Conservation (phyloP, 192 early-diverging fungal genomes). For the Coemansia erecta region DNA sequence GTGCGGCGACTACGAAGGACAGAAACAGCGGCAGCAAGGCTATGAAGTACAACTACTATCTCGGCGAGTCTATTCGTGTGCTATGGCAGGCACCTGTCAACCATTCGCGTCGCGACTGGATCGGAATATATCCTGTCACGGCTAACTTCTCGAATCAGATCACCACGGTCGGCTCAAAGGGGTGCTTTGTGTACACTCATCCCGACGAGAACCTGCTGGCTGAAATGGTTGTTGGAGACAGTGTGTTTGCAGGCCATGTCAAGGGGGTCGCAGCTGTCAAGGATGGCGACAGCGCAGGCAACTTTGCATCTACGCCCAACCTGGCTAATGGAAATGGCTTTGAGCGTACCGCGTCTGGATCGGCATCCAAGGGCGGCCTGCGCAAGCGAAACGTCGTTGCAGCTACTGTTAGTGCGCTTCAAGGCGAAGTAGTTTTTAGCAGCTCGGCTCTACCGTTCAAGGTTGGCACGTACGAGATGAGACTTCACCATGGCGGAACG, state of each 20-base stretch:
- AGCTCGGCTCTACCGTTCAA: constrained; percentile 77
- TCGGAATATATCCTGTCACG: constrained; percentile 83
- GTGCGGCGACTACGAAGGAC: background rate
- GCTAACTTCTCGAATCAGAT: constrained; percentile 73
- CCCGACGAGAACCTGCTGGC: constrained; percentile 57
- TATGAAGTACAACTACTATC: constrained; percentile 41
- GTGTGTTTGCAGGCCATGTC: constrained; percentile 47
- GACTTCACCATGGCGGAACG: constrained; percentile 85
- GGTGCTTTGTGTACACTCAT: constrained; percentile 67
- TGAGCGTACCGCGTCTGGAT: background rate
- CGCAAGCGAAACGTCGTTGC: constrained; percentile 2
- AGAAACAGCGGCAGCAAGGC: constrained; percentile 7
- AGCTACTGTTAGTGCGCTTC: constrained; percentile 9
- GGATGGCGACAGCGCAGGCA: constrained; percentile 9
- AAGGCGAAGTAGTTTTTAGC: constrained; percentile 64
- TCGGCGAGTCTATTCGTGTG: constrained; percentile 77
- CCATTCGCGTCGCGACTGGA: constrained; percentile 83
- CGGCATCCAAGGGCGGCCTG: background rate
- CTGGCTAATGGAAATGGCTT: constrained; percentile 9
- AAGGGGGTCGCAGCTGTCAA: constrained; percentile 35
- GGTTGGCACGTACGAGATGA: constrained; percentile 84
- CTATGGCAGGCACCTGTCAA: constrained; percentile 73
- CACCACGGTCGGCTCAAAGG: constrained; percentile 73
- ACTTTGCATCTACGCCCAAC: constrained; percentile 31
- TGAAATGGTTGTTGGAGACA: constrained; percentile 55